Evolutionary conservation across 2,329 filamentous ascomycete species (phyloP).

Genomic region (Hirsutella rhossiliensis): DNA sequence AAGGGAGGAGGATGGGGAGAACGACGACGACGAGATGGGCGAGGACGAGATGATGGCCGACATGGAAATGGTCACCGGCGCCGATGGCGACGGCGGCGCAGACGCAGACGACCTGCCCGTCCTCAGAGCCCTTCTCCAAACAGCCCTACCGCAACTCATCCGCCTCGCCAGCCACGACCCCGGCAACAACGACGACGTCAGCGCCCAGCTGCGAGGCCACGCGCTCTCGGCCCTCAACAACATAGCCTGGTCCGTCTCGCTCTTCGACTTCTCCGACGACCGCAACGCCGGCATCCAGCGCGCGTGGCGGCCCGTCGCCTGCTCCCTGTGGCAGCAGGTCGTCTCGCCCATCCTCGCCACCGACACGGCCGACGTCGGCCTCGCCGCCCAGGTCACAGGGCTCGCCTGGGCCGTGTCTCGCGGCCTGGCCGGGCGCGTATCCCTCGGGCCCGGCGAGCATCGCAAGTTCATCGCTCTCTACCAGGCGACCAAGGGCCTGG

Average conservation of each 20-base stretch:
- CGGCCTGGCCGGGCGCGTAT: slow-evolving; percentile 35
- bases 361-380: slow-evolving; percentile 47
- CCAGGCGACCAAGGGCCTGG: slow-evolving; percentile 36
- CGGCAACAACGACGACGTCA: slow-evolving; percentile 26
- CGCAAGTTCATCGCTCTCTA: slow-evolving; percentile 54
- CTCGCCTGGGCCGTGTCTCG: slow-evolving; percentile 55
- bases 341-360: slow-evolving; percentile 45
- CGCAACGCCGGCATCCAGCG: slow-evolving; percentile 37
- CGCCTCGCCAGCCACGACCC: slow-evolving; percentile 30
- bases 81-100: slow-evolving; percentile 26
- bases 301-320: slow-evolving; percentile 41
- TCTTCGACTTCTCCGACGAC: slow-evolving; percentile 44
- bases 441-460: slow-evolving; percentile 41
- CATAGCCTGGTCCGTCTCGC: slow-evolving; percentile 53
- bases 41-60: slow-evolving; percentile 48
- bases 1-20: slow-evolving; percentile 24
- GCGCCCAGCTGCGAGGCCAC: slow-evolving; percentile 34
- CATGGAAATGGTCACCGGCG: slow-evolving; percentile 51
- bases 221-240: slow-evolving; percentile 54
- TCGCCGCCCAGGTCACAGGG: slow-evolving; percentile 52
- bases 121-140: slow-evolving; percentile 28
- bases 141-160: slow-evolving; percentile 30
- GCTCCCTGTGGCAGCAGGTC: slow-evolving; percentile 44
- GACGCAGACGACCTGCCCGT: slow-evolving; percentile 40
- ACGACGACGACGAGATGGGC: slow-evolving; percentile 40